Evolutionary conservation across 2,329 filamentous ascomycete species (phyloP).

Genomic region (Ascochyta viciae-villosae): DNA sequence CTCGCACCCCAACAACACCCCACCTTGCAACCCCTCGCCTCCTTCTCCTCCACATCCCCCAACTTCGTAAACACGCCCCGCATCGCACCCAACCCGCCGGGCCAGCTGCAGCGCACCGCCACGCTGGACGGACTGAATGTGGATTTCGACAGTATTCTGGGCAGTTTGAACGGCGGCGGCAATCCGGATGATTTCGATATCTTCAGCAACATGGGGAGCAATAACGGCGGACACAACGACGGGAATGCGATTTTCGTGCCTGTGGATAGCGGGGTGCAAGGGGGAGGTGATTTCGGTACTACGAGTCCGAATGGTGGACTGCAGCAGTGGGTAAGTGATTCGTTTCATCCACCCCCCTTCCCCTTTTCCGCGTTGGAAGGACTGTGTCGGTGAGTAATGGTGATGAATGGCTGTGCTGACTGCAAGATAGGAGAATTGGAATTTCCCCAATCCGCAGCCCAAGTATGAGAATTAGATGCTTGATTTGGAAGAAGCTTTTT

Average conservation of each 20-base stretch:
- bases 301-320: slow-evolving; percentile 37
- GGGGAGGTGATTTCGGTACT: slow-evolving; percentile 28
- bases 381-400: too few relatives aligned
- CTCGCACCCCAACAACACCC: slow-evolving; percentile 38
- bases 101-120: slow-evolving; percentile 32
- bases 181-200: slow-evolving; percentile 11
- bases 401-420: not conserved
- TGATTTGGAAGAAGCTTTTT: not conserved
- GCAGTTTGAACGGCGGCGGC: slow-evolving; percentile 32
- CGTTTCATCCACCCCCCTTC: too few relatives aligned
- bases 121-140: slow-evolving; percentile 41
- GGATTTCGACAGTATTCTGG: slow-evolving; percentile 44
- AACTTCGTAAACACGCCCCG: slow-evolving; percentile 4
- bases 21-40: slow-evolving; percentile 33
- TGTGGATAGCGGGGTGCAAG: slow-evolving; percentile 31
- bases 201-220: slow-evolving; percentile 9
- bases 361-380: too few relatives aligned
- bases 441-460: slow-evolving; percentile 30
- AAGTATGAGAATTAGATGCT: slow-evolving; percentile 26
- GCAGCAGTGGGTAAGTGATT: slow-evolving; percentile 42
- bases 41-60: slow-evolving; percentile 17
- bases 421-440: slow-evolving; percentile 35
- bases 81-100: slow-evolving; percentile 16
- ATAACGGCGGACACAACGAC: slow-evolving; percentile 29
- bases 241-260: slow-evolving; percentile 47